Base-by-base conservation (phyloP, 2,329 filamentous ascomycete species). In the Drechslera avenae region DNA sequence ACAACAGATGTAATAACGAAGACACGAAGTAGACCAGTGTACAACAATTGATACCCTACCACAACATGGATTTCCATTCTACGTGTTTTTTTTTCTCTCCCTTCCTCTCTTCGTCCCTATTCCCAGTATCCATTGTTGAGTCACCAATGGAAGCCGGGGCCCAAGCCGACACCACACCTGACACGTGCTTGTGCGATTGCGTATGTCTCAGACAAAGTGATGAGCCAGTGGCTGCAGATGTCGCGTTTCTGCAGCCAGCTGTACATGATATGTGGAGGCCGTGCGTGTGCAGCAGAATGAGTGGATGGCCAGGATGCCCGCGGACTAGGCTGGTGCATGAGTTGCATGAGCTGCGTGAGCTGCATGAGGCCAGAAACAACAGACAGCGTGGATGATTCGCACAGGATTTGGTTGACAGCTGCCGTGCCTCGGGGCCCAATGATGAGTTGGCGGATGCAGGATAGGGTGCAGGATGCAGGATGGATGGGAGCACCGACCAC, bases 1-100 rank as follows among this genome's bases (percentile, higher is more conserved):
- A 67, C 58, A 63, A 63, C 56, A 60, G 42, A 42, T 64, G 58
- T 62, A 58, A 60, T 34, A 50, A 62, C 45, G 39, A 50, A 54
- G 45, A 45, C 36, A 54, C 41, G 57, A 53, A 21, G 28, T 40
- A 33, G 19, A 31, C 26, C 23, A 30, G 14, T 39, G 17, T 45
- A 47, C 7, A 10, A 30, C 26, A 52, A 43, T 40, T 41, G 18
- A 40, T 23, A 36, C 18, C 31, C 42, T 36, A 28, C 30, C 17
- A 46, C 42, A 28, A 36, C 21, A 46, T 46, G 47, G 13, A 35
- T 19, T 35, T 17, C 30, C n/a, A n/a, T n/a, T n/a, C n/a, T n/a
- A n/a, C n/a, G n/a, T n/a, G n/a, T n/a, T n/a, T n/a, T n/a, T n/a
- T n/a, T n/a, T n/a, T n/a, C n/a, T n/a, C n/a, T n/a, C n/a, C n/a